phyloP scores from a whole-genome alignment of 768 basidiomycete genomes.

The Rhodosporidiobolus sp. region DNA sequence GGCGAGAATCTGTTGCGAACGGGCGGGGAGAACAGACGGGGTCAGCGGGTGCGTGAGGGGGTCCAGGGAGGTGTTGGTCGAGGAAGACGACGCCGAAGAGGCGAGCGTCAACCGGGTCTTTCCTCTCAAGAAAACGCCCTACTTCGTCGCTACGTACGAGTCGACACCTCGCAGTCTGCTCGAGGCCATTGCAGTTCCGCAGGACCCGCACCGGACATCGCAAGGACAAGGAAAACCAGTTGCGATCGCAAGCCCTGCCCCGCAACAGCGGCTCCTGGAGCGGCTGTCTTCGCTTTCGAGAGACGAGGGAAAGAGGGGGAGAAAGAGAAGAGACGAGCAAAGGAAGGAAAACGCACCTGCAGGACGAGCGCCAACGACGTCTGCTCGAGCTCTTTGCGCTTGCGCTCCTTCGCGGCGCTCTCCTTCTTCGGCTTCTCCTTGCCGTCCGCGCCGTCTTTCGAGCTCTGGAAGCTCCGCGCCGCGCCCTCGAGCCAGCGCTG shows the following conservation, averaged over 20 bases:
- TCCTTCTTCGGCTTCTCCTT: constrained; percentile 6
- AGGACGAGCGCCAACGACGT: constrained; percentile 7
- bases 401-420: not conserved
- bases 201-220: no score
- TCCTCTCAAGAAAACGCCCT: not conserved
- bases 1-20: constrained; percentile 4
- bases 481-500: constrained; percentile 22
- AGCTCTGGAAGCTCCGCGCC: not conserved
- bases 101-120: no score
- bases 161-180: no score
- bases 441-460: not conserved
- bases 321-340: not conserved
- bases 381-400: constrained; percentile 22
- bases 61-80: not conserved
- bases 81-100: not conserved
- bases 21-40: not conserved
- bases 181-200: no score
- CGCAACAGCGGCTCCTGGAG: not conserved
- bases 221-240: no score
- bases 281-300: not conserved
- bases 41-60: not conserved
- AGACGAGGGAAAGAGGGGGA: not conserved
- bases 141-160: no score
- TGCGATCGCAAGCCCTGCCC: no score
- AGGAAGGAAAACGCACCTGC: constrained; percentile 14